phyloP scores from a whole-genome alignment of 495 filamentous ascomycete species.

The Pyrenopolyporus hunteri region DNA sequence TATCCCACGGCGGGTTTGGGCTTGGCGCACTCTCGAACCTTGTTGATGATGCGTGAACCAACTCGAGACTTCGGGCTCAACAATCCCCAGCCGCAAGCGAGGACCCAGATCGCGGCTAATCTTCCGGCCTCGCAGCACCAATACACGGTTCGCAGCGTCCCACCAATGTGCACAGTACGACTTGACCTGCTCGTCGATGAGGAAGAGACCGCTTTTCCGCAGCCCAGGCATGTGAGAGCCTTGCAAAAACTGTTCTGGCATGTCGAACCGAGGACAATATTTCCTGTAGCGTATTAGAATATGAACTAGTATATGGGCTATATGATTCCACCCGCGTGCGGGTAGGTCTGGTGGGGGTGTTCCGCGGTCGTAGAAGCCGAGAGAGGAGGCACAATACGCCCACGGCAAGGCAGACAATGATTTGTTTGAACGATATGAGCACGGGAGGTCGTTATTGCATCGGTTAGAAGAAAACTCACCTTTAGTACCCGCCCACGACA shows the following conservation, averaged over 20 bases:
- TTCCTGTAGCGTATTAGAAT: constrained; percentile 10
- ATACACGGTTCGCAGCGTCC: constrained; percentile 8
- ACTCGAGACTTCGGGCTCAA: background rate
- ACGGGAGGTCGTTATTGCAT: background rate
- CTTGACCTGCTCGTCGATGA: too few species aligned
- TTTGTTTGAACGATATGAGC: too few species aligned
- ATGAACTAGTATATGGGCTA: background rate
- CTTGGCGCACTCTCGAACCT: constrained; percentile 9
- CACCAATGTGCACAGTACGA: background rate
- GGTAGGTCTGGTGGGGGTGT: too few species aligned
- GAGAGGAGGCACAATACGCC: too few species aligned
- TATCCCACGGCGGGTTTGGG: background rate
- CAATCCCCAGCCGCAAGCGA: constrained; percentile 41
- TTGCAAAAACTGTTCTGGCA: constrained; percentile 11
- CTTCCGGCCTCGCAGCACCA: constrained; percentile 47
- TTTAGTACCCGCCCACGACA: background rate
- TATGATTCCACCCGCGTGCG: too few species aligned
- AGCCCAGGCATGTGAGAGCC: constrained; percentile 19
- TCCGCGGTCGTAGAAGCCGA: background rate
- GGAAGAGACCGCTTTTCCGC: background rate
- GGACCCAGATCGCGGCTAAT: constrained; percentile 42
- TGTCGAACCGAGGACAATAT: constrained; percentile 12
- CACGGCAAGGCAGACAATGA: too few species aligned
- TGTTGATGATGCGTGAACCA: constrained; percentile 5
- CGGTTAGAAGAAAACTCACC: constrained; percentile 7